Evolutionary conservation across 2,329 filamentous ascomycete species (phyloP), one percentile per base, ranked within the genome.

Genomic region (Hymenoscyphus infarciens): DNA sequence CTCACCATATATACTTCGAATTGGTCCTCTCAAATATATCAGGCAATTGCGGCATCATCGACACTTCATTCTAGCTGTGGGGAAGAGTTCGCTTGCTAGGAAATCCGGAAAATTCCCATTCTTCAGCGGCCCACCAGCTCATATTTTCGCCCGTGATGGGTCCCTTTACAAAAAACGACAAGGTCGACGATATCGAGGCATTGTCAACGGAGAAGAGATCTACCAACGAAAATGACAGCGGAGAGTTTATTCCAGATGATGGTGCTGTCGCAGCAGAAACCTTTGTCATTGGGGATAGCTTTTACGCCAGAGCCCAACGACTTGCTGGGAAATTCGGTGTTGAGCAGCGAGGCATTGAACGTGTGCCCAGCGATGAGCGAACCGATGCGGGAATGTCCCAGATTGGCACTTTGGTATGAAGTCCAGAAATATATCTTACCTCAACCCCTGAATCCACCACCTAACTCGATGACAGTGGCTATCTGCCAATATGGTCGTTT

Each of bases 401-500:
- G 69, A 83, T 90, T 65, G 85, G 86, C 58, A 91, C 88, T 29
- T 84, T 92, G 85, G 88, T 90, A 80, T 73, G 82, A 75, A 33
- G 59, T 56, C 10, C 45, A 31, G 39, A 19, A 25, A 38, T 11
- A 22, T 55, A 11, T 22, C 25, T 27, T 27, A 27, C 25, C 25
- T 27, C 16, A 22, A 55, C 1, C 4, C 55, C 27, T 38, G 19
- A 19, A 60, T 45, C 45, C 15, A 66, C 27, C 6, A 61, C 38
- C 38, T 63, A 39, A 63, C 49, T 61, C 13, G 8, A 35, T 61
- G 39, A 56, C 59, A 89, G 86, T 92, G 89, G 89, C 79, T 91
- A 54, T 87, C 88, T 1, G 88, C 88, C 70, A 92, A 92, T 76
- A 86, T 92, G 86, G 87, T 90, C 60, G 86, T 91, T 56, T 88